Conservation (phyloP, 805 yeast species). For the Kodamaea nitidulidarum region DNA sequence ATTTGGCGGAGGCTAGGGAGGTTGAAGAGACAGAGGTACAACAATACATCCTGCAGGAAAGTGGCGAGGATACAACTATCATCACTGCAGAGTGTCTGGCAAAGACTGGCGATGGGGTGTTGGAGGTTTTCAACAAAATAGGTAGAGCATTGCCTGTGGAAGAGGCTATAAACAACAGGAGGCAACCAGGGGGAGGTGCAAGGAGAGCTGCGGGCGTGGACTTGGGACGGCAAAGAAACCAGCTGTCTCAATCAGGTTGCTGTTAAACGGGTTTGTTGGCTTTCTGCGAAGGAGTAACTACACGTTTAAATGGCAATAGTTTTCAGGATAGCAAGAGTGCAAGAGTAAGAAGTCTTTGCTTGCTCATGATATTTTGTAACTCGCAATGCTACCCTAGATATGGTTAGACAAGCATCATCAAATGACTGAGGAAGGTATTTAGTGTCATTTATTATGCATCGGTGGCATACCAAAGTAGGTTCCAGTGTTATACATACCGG, state of each 20-base stretch:
- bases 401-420: no score
- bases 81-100: conserved; percentile 42
- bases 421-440: no score
- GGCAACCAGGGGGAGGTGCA: conserved; percentile 23
- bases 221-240: conserved; percentile 27
- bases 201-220: conserved; percentile 35
- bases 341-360: no score
- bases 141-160: conserved; percentile 43
- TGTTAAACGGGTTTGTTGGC: no score
- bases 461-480: no score
- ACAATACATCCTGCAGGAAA: conserved; percentile 37
- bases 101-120: conserved; percentile 41
- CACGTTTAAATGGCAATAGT: no score
- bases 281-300: no score
- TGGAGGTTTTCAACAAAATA: conserved; percentile 36
- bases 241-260: conserved; percentile 18
- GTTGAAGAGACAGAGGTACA: conserved; percentile 42
- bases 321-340: no score
- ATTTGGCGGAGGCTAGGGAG: conserved; percentile 49
- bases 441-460: no score
- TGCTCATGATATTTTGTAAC: no score
- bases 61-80: conserved; percentile 42
- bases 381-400: no score
- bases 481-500: no score
- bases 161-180: conserved; percentile 24